phyloP scores from a whole-genome alignment of 1,284 basidiomycete species.

The Meira nashicola region DNA sequence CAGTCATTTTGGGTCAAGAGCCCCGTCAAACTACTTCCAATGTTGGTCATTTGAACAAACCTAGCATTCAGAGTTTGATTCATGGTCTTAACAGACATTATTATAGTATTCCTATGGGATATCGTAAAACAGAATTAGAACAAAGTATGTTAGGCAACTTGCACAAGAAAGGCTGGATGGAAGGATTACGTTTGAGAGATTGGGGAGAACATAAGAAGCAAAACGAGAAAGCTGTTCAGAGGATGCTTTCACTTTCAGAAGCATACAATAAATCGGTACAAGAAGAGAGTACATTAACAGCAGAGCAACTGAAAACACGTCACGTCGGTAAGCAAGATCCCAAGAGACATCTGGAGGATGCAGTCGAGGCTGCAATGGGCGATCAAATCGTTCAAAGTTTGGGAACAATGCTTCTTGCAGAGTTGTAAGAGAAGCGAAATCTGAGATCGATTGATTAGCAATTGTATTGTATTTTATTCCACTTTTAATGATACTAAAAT shows the following conservation, averaged over 20 bases:
- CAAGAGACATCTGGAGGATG: slow-evolving; percentile 51
- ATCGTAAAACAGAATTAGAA: slow-evolving; percentile 52
- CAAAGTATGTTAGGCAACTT: slow-evolving; percentile 53
- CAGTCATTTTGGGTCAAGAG: slow-evolving; percentile 70
- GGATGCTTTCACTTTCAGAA: slow-evolving; percentile 47
- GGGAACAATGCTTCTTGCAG: slow-evolving; percentile 44
- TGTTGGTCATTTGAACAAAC: slow-evolving; percentile 97
- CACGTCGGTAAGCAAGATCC: slow-evolving; percentile 53
- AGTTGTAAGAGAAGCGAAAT: slow-evolving; percentile 18
- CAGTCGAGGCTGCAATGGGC: slow-evolving; percentile 50
- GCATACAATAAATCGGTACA: slow-evolving; percentile 52
- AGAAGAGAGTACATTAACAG: slow-evolving; percentile 45
- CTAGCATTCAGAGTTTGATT: slow-evolving; percentile 75
- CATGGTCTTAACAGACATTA: slow-evolving; percentile 53
- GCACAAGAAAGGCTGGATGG: slow-evolving; percentile 52
- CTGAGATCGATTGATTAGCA: too few relatives aligned
- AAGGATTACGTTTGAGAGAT: slow-evolving; percentile 46
- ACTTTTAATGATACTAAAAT: too few relatives aligned
- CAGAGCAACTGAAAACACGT: slow-evolving; percentile 50
- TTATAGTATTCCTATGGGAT: slow-evolving; percentile 52
- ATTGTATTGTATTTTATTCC: too few relatives aligned
- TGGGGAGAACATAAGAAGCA: slow-evolving; percentile 50
- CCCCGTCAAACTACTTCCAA: slow-evolving; percentile 96
- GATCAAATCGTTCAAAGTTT: slow-evolving; percentile 51
- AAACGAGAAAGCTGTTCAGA: slow-evolving; percentile 47